A percentile compares a stretch with the other conserved stretches of the same genome.
These are phyloP conservation scores for Skeletonema tropicum DNA, from an alignment of 108 stramenopile genomes.

Conservation along the genomic window DNA sequence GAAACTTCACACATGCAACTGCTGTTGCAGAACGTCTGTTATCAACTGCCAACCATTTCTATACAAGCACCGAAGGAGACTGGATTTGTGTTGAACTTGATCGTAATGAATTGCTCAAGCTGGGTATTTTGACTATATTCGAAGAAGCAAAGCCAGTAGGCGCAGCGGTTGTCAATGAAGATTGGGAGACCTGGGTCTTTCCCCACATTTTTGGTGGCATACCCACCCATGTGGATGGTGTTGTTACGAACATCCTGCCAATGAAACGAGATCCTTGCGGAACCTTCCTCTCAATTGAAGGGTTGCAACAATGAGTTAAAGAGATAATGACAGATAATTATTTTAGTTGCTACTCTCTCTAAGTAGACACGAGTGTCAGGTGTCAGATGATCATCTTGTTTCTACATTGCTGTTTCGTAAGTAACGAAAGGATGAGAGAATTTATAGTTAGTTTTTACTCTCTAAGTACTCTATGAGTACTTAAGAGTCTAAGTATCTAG, in stretches of 20 bases:
- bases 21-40: slow-evolving; percentile 65
- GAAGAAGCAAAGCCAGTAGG: slow-evolving; percentile 82
- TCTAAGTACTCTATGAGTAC: too few species aligned
- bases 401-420: too few species aligned
- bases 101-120: slow-evolving; percentile 42
- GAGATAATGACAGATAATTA: too few species aligned
- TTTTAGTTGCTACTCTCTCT: too few species aligned
- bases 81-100: slow-evolving; percentile 87
- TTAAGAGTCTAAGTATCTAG: too few species aligned
- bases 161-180: slow-evolving; percentile 30
- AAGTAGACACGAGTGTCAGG: too few species aligned
- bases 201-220: slow-evolving; percentile 90
- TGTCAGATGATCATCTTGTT: too few species aligned
- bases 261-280: slow-evolving; percentile 72
- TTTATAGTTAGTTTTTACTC: too few species aligned
- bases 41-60: slow-evolving; percentile 86
- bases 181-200: slow-evolving; percentile 53
- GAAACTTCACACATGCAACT: slow-evolving; percentile 85
- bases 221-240: slow-evolving; percentile 56
- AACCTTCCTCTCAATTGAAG: slow-evolving; percentile 66
- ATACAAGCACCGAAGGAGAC: slow-evolving; percentile 48
- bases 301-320: too few species aligned
- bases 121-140: slow-evolving; percentile 71
- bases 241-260: slow-evolving; percentile 65
- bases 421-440: too few species aligned